Evolutionary conservation across 179 eudicot genomes (phyloP).

Genomic region (Beta macrorhiza): DNA sequence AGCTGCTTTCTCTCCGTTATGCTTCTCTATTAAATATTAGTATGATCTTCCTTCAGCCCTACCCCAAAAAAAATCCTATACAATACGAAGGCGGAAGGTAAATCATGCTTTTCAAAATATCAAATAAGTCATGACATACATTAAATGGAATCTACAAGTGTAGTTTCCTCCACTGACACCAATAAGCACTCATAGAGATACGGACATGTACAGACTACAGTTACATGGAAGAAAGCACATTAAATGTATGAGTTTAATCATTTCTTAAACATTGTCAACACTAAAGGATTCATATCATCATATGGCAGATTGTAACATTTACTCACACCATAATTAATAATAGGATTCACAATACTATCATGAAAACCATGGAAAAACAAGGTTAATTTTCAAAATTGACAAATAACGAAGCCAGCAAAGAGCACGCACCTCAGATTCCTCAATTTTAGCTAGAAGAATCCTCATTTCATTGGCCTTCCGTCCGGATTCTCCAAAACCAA

Average conservation of each 20-base stretch:
- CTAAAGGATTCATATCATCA: neutral
- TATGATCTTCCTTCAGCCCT: neutral
- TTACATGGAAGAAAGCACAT: neutral
- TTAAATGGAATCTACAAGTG: neutral
- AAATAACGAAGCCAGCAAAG: neutral
- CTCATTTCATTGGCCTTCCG: conserved; percentile 86
- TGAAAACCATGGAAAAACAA: conserved; percentile 5
- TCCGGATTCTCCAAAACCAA: conserved; percentile 97
- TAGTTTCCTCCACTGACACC: neutral
- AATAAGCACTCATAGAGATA: neutral
- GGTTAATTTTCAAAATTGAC: neutral
- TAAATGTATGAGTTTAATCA: neutral
- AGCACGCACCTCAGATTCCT: conserved; percentile 89
- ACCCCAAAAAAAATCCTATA: neutral
- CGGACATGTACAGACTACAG: neutral
- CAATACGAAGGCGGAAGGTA: neutral
- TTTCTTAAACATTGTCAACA: neutral
- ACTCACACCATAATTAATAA: neutral
- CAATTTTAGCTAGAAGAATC: conserved; percentile 86
- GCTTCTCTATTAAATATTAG: neutral
- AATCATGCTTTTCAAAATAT: neutral
- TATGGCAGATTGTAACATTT: neutral
- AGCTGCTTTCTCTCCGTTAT: neutral
- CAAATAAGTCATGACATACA: neutral
- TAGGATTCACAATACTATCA: neutral